Evolutionary conservation across 192 early-diverging fungal genomes (phyloP).

Genomic region (Dissophora ornata): DNA sequence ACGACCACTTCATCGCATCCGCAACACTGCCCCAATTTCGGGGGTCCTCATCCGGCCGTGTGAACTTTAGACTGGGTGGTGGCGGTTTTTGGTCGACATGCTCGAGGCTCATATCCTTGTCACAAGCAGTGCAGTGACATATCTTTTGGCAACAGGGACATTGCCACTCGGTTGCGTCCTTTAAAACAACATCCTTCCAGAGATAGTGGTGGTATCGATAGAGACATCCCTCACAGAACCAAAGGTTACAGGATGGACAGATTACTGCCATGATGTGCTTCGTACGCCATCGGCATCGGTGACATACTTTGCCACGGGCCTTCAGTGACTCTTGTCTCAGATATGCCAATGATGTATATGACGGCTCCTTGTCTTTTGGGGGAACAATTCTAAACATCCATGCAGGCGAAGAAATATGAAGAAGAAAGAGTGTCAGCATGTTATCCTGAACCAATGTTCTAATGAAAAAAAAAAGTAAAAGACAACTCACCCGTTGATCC

Average conservation of each 20-base stretch:
- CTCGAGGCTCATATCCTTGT: neutral
- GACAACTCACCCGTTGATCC: conserved; percentile 17
- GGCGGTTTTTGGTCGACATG: neutral
- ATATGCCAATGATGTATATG: conserved; percentile 24
- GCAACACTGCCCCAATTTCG: conserved; percentile 24
- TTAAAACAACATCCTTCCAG: conserved; percentile 16
- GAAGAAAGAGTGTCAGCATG: too few relatives aligned
- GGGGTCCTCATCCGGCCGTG: conserved; percentile 23
- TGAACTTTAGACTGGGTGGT: conserved; percentile 3
- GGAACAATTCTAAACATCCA: conserved; percentile 31
- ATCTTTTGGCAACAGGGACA: conserved; percentile 15
- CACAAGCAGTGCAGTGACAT: conserved; percentile 11
- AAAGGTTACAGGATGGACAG: conserved; percentile 1
- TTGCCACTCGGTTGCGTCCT: neutral
- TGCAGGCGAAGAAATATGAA: neutral
- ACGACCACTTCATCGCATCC: conserved; percentile 7
- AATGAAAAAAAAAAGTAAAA: neutral
- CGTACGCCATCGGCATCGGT: conserved; percentile 9
- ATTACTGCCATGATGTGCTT: neutral
- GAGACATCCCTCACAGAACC: conserved; percentile 32
- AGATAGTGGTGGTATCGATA: conserved; percentile 5
- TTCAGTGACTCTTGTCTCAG: neutral
- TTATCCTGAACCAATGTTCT: neutral
- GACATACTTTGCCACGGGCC: neutral
- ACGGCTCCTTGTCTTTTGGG: neutral